Evolutionary conservation across 345 rosid genomes (phyloP), one percentile per base, ranked within the genome.

Genomic region (Sisymbrium irio): DNA sequence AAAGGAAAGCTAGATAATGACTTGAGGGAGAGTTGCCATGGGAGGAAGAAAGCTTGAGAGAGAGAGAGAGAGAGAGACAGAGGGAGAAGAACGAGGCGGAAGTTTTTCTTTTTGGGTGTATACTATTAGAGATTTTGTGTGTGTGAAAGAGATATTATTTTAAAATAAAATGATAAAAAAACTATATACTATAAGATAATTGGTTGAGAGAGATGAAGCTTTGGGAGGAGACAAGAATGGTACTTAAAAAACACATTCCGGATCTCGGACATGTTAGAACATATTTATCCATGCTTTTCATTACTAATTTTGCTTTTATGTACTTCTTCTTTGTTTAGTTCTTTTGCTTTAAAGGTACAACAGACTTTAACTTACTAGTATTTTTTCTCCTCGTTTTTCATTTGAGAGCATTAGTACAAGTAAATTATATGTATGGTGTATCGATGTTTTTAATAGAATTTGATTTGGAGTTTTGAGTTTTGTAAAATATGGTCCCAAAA

Each of bases 241-340:
- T 68, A 61, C 69, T 63, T 72, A 67, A 40, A 40, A 80, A 62
- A 74, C 76, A 14, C 82, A 71, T 57, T 74, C 78, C 75, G 68
- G 77, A 77, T 63, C 80, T 73, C 77, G 67, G 82, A 76, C 86
- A 81, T 73, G 83, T 64, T 69, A 75, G n/a, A 56, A 68, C 75
- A 68, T 78, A 78, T 78, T 64, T 83, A 80, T 67, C 78, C 65
- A 32, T 67, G 53, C 55, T 65, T 79, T 73, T 44, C 6, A 36
- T 63, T 8, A 53, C 45, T 76, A 35, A 53, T 54, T 44, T 74
- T 62, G 37, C 54, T 76, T 69, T 54, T n/a, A 4, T 13, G 25
- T 14, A 63, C 35, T n/a, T 65, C 28, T 42, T 74, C 25, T 49
- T 59, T 60, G 50, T 12, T 68, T 32, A 54, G 25, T 46, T 57